phyloP scores from a whole-genome alignment of 495 filamentous ascomycete species.

The Penicillium nucicola region DNA sequence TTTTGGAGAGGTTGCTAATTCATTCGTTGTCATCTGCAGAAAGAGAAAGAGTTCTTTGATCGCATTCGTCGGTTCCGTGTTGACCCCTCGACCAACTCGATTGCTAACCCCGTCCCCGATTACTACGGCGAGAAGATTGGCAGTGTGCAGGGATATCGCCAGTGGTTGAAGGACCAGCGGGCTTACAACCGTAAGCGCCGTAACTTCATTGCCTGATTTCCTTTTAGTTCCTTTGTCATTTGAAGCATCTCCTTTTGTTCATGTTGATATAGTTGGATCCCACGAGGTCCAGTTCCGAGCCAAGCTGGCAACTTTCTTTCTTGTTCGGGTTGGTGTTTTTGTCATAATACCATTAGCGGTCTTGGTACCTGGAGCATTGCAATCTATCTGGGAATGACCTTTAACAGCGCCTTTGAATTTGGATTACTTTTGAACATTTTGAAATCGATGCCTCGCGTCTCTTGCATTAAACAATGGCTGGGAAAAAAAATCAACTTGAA shows the following conservation, averaged over 20 bases:
- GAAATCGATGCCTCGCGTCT: background rate
- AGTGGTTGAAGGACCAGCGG: slow-evolving; percentile 95
- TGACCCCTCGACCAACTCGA: slow-evolving; percentile 70
- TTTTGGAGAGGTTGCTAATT: background rate
- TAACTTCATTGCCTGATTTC: slow-evolving; percentile 48
- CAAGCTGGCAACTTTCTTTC: slow-evolving; percentile 17
- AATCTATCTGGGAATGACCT: slow-evolving; percentile 22
- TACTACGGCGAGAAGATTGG: slow-evolving; percentile 90
- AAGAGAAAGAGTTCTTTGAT: slow-evolving; percentile 88
- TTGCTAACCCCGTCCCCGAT: slow-evolving; percentile 68
- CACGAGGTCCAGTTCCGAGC: slow-evolving; percentile 4
- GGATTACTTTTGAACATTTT: background rate
- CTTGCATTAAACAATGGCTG: background rate
- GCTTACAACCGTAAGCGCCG: slow-evolving; percentile 93
- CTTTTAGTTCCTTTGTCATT: background rate
- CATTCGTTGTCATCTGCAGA: slow-evolving; percentile 44
- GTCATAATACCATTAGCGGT: slow-evolving; percentile 29
- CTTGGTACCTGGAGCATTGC: slow-evolving; percentile 18
- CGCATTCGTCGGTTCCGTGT: slow-evolving; percentile 86
- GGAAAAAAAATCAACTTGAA: too few species aligned
- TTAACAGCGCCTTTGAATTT: slow-evolving; percentile 10
- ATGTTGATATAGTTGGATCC: slow-evolving; percentile 18
- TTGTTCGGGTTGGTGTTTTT: slow-evolving; percentile 23
- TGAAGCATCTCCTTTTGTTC: slow-evolving; percentile 13
- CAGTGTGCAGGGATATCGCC: slow-evolving; percentile 82